Conservation (phyloP, 2,329 filamentous ascomycete genomes). For the Curvularia hawaiiensis region DNA sequence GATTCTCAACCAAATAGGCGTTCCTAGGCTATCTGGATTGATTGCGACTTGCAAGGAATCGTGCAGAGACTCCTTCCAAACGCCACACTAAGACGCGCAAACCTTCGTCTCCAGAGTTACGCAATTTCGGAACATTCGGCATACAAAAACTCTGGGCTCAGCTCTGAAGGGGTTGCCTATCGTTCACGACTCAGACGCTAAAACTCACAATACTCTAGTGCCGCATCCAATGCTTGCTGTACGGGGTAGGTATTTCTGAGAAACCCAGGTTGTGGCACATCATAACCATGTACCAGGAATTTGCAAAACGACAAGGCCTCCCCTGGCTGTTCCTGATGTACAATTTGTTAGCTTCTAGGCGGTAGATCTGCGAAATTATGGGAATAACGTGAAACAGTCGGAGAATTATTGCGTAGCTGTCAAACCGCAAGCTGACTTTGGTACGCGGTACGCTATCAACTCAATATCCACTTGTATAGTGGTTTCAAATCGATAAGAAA, state of each 20-base stretch:
- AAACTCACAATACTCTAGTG: slow-evolving; percentile 22
- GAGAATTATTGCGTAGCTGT: background rate
- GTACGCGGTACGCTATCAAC: background rate
- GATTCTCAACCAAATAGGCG: background rate
- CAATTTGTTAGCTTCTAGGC: background rate
- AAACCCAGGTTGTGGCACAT: background rate
- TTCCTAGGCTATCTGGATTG: background rate
- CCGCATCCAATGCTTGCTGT: slow-evolving; percentile 15
- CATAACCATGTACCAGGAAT: background rate
- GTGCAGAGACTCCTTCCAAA: background rate
- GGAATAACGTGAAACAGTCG: background rate
- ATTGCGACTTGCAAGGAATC: background rate
- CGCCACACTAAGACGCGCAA: background rate
- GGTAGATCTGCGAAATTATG: background rate
- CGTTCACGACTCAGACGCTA: slow-evolving; percentile 7
- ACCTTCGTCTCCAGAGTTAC: background rate
- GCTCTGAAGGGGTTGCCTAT: background rate
- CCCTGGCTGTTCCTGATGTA: background rate
- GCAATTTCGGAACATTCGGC: slow-evolving; percentile 5
- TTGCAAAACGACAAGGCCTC: background rate
- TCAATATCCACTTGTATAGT: slow-evolving; percentile 4
- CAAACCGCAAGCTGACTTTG: background rate
- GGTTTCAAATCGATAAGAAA: background rate
- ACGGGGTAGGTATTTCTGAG: slow-evolving; percentile 7
- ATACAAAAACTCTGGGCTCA: background rate